Base-by-base conservation (phyloP, 1,139 yeast species). In the Nadsonia starkeyi-henricii region DNA sequence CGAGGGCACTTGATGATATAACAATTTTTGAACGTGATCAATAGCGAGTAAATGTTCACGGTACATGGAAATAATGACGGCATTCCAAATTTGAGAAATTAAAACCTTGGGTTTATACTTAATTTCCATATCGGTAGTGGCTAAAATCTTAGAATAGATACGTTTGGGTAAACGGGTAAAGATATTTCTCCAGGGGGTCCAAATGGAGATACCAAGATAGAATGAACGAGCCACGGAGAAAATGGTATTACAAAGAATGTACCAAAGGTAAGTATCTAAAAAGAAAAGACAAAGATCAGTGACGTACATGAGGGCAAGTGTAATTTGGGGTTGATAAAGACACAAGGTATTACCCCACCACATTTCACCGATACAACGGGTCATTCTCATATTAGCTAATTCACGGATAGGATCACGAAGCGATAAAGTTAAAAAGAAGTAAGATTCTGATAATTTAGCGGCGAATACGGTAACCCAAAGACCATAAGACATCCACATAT, bases 141-240 rank as follows among this genome's bases (percentile, higher is more conserved):
- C 97, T 68, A 91, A 78, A 57, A 91, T 80, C 79, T 91, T 91
- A 51, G 96, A 86, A 74, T 91, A 91, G 59, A 91, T 86, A 79
- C 98, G 85, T 79, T 91, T 91, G 67, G 98, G 98, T 64, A 91
- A 75, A 69, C 98, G 82, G 53, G 96, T 82, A 74, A 89, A 91
- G 62, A 91, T 89, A 67, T 91, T 91, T 79, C 97, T 84, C 98
- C 98, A 91, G 54, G 98, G 98, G 49, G 98, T 91, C 75, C 89
- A 81, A 57, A 91, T 89, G 48, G 97, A 91, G 62, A 91, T 88
- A 82, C 98, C 98, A 68, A 91, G 76, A 75, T 89, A 91, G 77
- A 91, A 91, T 26, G 97, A 91, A 66, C 96, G 85, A 60, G 95
- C 96, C 62, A 91, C 88, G 53, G 97, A 89, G 77, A 85, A 88